phyloP scores from a whole-genome alignment of 2,329 filamentous ascomycete species.

The Zymoseptoria pseudotritici region DNA sequence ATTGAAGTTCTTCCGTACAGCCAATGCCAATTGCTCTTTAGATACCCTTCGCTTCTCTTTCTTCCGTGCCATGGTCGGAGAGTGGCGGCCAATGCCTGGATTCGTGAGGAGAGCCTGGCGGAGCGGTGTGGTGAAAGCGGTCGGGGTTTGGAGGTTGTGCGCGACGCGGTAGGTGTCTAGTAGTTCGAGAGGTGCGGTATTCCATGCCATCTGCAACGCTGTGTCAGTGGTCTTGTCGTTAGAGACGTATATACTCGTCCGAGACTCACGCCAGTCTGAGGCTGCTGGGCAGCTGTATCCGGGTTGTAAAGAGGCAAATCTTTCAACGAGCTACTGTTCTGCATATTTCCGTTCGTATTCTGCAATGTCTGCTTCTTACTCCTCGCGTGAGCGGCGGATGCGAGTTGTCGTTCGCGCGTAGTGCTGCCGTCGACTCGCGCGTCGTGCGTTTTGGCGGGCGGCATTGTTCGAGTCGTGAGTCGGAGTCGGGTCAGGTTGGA shows the following conservation, averaged over 20 bases:
- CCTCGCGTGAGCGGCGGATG: slow-evolving; percentile 32
- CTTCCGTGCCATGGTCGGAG: slow-evolving; percentile 66
- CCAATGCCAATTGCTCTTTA: slow-evolving; percentile 63
- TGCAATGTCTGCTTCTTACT: slow-evolving; percentile 25
- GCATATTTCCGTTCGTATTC: neutral
- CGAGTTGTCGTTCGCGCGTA: slow-evolving; percentile 36
- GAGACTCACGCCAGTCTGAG: neutral
- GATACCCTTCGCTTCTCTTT: slow-evolving; percentile 59
- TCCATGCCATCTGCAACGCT: slow-evolving; percentile 52
- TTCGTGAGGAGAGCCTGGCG: slow-evolving; percentile 45
- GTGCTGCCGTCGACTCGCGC: slow-evolving; percentile 28
- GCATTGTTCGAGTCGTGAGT: slow-evolving; percentile 13
- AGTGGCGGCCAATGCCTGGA: slow-evolving; percentile 56
- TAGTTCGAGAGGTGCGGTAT: slow-evolving; percentile 57
- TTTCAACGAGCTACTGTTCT: slow-evolving; percentile 21
- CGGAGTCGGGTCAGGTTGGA: neutral
- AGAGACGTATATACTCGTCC: neutral
- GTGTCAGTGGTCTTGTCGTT: neutral
- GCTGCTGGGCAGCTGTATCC: slow-evolving; percentile 11
- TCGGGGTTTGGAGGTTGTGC: slow-evolving; percentile 63
- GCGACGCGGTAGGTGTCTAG: slow-evolving; percentile 70
- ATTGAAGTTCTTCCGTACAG: slow-evolving; percentile 78
- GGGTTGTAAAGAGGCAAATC: slow-evolving; percentile 21
- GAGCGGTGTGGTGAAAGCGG: slow-evolving; percentile 53
- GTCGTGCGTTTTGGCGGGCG: slow-evolving; percentile 33